Base-by-base conservation (phyloP, 495 filamentous ascomycete species). In the Penicillium coprophilum region DNA sequence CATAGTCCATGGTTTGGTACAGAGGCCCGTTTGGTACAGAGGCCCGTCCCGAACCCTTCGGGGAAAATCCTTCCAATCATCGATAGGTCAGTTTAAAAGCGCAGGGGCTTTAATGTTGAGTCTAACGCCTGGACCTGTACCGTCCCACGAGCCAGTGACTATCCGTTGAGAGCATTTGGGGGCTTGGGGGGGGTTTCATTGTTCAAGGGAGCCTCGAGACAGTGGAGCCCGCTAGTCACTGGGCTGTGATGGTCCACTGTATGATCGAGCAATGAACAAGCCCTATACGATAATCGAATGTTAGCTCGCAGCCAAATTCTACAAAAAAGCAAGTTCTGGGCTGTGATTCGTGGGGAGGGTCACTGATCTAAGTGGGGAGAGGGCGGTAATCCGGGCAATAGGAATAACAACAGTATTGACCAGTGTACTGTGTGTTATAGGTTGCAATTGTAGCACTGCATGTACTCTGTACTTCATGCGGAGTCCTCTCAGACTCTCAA, bases 11-110 rank as follows among this genome's bases (percentile, higher is more conserved):
- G 55, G 56, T 64, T 58, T 67, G 65, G 65, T 60, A 53, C 62
- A 40, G 58, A 66, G 67, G 67, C 55, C 64, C 67, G 56, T 64
- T 58, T 66, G 65, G 64, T 59, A 53, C 62, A 39, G 58, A 66
- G 67, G 67, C 55, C 65, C 67, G 67, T 60, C 59, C 67, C 67
- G 67, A 60, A 50, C 57, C 61, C 40, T 56, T 51, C 11, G 19
- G 34, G n/a, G 34, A 17, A n/a, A n/a, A 17, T 38, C 13, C 30
- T 31, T 34, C 7, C 15, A 38, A 38, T 27, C 24, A 27, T 27
- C 4, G 4, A 27, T 27, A 27, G 24, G 24, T 27, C 7, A 6
- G 34, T 38, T 38, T 17, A n/a, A 38, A 38, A 36, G 20, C 6
- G 6, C 11, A 13, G 31, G 21, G 6, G 4, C 13, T 24, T 31